phyloP scores from a whole-genome alignment of 2,329 filamentous ascomycete genomes.

The Aspergillus eucalypticola region DNA sequence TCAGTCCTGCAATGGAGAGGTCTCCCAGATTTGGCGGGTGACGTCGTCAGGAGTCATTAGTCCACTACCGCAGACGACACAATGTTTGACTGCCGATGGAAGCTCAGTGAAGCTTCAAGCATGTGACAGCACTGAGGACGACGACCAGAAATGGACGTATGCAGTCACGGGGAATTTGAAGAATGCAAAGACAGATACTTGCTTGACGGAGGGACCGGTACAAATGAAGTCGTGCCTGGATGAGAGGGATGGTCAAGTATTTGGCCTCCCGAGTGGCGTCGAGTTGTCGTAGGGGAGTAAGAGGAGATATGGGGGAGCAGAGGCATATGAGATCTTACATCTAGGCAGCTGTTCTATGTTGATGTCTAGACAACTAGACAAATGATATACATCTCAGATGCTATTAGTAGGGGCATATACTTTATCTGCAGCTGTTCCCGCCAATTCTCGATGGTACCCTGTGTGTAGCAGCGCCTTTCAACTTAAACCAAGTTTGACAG shows the following conservation, averaged over 20 bases:
- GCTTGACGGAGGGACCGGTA: constrained; percentile 42
- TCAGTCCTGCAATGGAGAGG: constrained; percentile 39
- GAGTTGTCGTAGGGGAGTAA: background rate
- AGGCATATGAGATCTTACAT: no score
- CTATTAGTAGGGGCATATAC: no score
- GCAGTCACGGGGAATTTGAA: constrained; percentile 47
- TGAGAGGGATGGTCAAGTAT: constrained; percentile 48
- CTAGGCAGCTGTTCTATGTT: no score
- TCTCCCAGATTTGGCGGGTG: constrained; percentile 49
- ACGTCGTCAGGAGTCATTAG: constrained; percentile 37
- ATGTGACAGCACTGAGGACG: constrained; percentile 18
- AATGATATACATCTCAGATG: no score
- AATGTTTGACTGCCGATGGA: constrained; percentile 34
- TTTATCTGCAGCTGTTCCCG: no score
- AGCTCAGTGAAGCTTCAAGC: constrained; percentile 17
- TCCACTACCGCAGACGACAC: constrained; percentile 37
- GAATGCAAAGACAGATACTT: constrained; percentile 35
- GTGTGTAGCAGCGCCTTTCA: no score
- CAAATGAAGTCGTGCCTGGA: constrained; percentile 35
- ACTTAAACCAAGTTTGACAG: no score
- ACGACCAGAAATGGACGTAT: constrained; percentile 47
- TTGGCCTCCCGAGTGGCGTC: constrained; percentile 49
- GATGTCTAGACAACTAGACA: no score
- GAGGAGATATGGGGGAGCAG: no score
- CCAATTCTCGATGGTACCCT: no score